These are phyloP conservation scores for Scutellaria baicalensis DNA, from an alignment of 257 asterid genomes.

Conservation along the genomic window DNA sequence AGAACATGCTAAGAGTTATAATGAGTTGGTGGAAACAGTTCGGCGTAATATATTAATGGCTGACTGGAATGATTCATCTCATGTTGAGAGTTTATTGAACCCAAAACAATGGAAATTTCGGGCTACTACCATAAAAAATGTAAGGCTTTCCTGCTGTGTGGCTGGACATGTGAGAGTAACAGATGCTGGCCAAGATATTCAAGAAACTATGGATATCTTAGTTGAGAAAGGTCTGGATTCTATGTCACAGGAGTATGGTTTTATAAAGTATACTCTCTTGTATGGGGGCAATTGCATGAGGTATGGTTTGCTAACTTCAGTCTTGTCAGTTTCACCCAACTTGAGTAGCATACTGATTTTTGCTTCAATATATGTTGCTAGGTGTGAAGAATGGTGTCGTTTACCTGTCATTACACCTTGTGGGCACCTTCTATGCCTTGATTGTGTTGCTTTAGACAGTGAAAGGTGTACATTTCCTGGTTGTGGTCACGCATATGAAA, in stretches of 20 bases:
- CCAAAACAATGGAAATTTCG: slow-evolving; percentile 95
- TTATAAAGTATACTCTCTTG: slow-evolving; percentile 46
- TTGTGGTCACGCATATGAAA: slow-evolving; percentile 75
- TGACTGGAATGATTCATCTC: slow-evolving; percentile 97
- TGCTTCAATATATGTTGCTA: slow-evolving; percentile 19
- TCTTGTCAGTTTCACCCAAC: slow-evolving; percentile 14
- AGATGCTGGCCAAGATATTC: slow-evolving; percentile 95
- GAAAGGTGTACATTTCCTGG: slow-evolving; percentile 74
- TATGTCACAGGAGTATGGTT: slow-evolving; percentile 55
- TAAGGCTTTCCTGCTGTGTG: slow-evolving; percentile 94
- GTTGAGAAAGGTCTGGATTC: slow-evolving; percentile 63
- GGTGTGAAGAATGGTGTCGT: slow-evolving; percentile 97
- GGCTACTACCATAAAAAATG: slow-evolving; percentile 71
- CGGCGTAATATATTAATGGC: slow-evolving; percentile 87
- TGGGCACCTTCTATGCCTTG: slow-evolving; percentile 85
- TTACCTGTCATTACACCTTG: slow-evolving; percentile 93
- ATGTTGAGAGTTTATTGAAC: slow-evolving; percentile 95
- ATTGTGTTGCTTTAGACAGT: slow-evolving; percentile 88
- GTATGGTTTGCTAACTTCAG: slow-evolving; percentile 29
- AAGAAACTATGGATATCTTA: slow-evolving; percentile 92
- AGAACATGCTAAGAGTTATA: slow-evolving; percentile 86
- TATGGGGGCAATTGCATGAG: slow-evolving; percentile 82
- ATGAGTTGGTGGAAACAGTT: slow-evolving; percentile 93
- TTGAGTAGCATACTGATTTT: slow-evolving; percentile 7
- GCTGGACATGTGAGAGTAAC: slow-evolving; percentile 85